Evolutionary conservation across 2,329 filamentous ascomycete genomes (phyloP), one percentile per base, ranked within the genome.

Genomic region (Calonectria pauciramosa): DNA sequence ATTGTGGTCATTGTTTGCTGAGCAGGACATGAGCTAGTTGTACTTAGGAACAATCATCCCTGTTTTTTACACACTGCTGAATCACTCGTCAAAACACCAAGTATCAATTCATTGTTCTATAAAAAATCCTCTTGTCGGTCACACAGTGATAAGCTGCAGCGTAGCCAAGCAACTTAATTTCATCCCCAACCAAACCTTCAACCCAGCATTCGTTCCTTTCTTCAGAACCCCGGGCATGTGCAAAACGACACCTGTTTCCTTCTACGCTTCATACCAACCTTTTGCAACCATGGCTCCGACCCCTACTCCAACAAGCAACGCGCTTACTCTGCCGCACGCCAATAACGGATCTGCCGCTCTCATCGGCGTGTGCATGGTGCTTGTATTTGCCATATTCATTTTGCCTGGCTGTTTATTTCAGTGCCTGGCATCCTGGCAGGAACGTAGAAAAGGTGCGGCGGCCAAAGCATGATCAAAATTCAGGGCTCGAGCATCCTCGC

Each of bases 401-500:
- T 8, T 74, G 13, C 78, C 78, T 9, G 74, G 73, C 23, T 64
- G 44, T 16, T 66, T 71, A 4, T 34, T 74, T 3, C 71, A 73
- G n/a, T 60, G 47, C 0, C 41, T 80, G 1, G 72, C 66, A 10
- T 60, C 56, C 30, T 49, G 69, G 28, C 70, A 71, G 30, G 68
- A 76, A 26, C 70, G 59, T 36, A 71, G 16, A 14, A 30, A 72
- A 44, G 68, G 14, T 28, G 16, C 11, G 9, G 56, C 11, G 26
- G 32, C 34, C 13, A 47, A 30, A 34, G 26, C 30, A 23, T 63
- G 5, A 60, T 18, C 13, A n/a, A 30, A 6, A 16, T 23, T 14
- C 23, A 2, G 11, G 18, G 13, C n/a, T 34, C 20, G 41, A 60
- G 23, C 20, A 49, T 20, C 8, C 18, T 20, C 9, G 2, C n/a